Conservation (phyloP, 73 alveolate species). For the Tetrahymena thermophila region DNA sequence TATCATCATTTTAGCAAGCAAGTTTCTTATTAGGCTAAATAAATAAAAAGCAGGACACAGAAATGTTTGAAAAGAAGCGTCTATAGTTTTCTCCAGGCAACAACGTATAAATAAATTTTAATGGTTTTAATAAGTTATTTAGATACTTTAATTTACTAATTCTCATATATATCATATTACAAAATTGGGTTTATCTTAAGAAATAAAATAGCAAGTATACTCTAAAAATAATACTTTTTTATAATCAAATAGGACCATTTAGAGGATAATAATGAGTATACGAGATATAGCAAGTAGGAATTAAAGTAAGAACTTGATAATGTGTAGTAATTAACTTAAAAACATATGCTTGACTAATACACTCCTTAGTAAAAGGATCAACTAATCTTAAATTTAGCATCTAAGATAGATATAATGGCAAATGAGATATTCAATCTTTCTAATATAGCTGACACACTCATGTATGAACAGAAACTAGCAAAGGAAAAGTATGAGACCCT, state of each 20-base stretch:
- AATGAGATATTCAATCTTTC: background rate
- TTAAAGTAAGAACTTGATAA: background rate
- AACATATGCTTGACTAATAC: background rate
- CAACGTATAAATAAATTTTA: background rate
- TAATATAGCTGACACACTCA: background rate
- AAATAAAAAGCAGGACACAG: background rate
- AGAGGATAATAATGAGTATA: background rate
- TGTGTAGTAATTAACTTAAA: background rate
- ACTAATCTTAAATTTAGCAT: background rate
- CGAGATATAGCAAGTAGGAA: background rate
- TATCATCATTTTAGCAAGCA: background rate
- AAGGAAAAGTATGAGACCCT: background rate
- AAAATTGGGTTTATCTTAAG: no score
- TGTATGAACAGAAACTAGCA: background rate
- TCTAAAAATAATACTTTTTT: background rate
- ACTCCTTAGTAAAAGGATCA: background rate
- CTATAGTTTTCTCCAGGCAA: background rate
- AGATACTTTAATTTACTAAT: no score
- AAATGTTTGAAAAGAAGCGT: background rate
- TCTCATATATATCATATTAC: background rate
- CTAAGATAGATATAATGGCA: background rate
- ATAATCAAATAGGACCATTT: background rate
- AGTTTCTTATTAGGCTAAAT: background rate
- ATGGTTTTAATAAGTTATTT: no score
- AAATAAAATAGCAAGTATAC: background rate